Base-by-base conservation (phyloP, 139 green algal genomes). In the Trebouxia sp. region DNA sequence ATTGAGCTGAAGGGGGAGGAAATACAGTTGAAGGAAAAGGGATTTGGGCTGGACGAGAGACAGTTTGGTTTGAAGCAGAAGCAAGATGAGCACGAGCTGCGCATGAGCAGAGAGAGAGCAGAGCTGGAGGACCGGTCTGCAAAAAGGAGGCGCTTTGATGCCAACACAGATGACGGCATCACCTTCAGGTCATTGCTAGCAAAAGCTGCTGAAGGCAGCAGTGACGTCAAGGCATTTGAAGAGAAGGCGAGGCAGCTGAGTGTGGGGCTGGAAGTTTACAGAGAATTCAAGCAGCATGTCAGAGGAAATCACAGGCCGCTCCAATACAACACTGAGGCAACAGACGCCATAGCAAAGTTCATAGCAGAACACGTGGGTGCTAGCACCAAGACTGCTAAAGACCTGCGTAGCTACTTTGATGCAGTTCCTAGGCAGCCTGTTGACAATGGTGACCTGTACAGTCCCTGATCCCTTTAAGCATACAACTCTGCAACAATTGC, bases 11-110 rank as follows among this genome's bases (percentile, higher is more conserved):
- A 14, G 30, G 58, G 58, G 9, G 42, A 69, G 28, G 58, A 69
- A 14, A 9, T 69, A 42, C 24, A 69, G 30, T n/a, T 39, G n/a
- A 67, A 39, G 4, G 38, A 67, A 67, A n/a, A 67, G 12, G n/a
- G 38, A n/a, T 11, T 67, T 65, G 51, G 24, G 38, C 41, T 43
- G 42, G 30, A 69, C 58, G 42, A 30, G 30, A 17, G 42, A 30
- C 58, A 30, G 30, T 69, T 69, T 69, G 58, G 58, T 30, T 38
- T 69, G 22, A 69, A 20, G 28, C 58, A 69, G 58, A 69, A 69
- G 32, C 9, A 69, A 30, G 58, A 69, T 69, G 58, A 69, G 58
- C 58, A 53, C 20, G 2, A 1, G 1, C 47, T 53, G 47, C 47
- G 47, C 47, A 53, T 53, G 47, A 17, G 20, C 47, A 53, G 47